Percentiles rank a stretch among this genome's conserved stretches.
Evolutionary conservation across 2,329 filamentous ascomycete genomes (phyloP).

Genomic region (Ambrosiella beaveri): DNA sequence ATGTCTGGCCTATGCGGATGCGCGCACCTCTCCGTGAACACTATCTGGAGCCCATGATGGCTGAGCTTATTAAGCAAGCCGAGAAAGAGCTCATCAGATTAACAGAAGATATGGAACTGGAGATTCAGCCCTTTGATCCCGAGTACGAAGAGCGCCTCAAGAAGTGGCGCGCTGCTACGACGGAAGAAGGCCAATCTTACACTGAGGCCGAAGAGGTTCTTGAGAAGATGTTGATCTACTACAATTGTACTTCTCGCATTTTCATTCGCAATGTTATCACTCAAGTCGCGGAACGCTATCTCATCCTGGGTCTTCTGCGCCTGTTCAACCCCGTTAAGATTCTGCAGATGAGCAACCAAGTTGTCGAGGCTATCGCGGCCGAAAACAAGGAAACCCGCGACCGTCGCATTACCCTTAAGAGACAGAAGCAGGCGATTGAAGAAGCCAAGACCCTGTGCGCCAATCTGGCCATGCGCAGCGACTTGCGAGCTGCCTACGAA

Average conservation of each 20-base stretch:
- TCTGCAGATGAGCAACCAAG: conserved; percentile 26
- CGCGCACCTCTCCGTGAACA: conserved; percentile 31
- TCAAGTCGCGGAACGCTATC: conserved; percentile 33
- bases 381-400: conserved; percentile 37
- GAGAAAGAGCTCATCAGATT: conserved; percentile 29
- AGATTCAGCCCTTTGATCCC: conserved; percentile 35
- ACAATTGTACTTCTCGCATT: conserved; percentile 33
- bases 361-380: conserved; percentile 32
- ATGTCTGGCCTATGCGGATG: conserved; percentile 34
- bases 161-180: conserved; percentile 27
- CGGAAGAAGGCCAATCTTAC: conserved; percentile 28
- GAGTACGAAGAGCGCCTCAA: conserved; percentile 34
- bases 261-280: conserved; percentile 36
- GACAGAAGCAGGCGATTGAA: conserved; percentile 32
- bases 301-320: conserved; percentile 33
- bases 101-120: conserved; percentile 33
- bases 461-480: conserved; percentile 34
- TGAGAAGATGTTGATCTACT: conserved; percentile 40
- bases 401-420: conserved; percentile 28
- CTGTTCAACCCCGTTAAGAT: conserved; percentile 37
- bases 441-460: conserved; percentile 33
- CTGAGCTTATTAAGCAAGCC: conserved; percentile 28
- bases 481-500: conserved; percentile 24
- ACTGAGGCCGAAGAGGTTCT: conserved; percentile 35
- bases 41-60: conserved; percentile 33